These are phyloP conservation scores for Pythium oligandrum DNA, from an alignment of 352 stramenopile species.

Conservation along the genomic window DNA sequence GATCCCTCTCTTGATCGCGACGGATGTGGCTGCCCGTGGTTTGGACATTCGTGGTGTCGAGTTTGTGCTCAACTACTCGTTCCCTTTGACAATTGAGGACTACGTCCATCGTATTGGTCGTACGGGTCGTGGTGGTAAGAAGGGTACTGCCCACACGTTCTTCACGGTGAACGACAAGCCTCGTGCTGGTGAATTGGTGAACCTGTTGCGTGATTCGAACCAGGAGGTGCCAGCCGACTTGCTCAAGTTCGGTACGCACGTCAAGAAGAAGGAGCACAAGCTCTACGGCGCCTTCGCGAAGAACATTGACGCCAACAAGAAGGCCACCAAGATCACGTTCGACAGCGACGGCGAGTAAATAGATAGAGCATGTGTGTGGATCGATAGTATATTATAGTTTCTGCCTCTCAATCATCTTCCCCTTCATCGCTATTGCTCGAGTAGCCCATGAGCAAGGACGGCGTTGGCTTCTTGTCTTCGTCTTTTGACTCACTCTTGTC, in stretches of 20 bases:
- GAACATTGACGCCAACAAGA: conserved; percentile 93
- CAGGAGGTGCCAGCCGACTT: conserved; percentile 92
- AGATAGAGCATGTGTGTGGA: conserved; percentile 6
- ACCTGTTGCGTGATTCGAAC: conserved; percentile 93
- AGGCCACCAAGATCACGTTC: conserved; percentile 98
- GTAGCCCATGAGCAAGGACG: conserved; percentile 41
- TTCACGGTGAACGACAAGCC: conserved; percentile 97
- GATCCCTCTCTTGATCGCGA: conserved; percentile 94
- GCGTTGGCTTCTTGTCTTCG: neutral
- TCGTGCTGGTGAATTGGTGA: conserved; percentile 94
- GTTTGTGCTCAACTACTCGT: conserved; percentile 97
- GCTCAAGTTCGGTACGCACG: conserved; percentile 97
- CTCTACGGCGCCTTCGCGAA: conserved; percentile 97
- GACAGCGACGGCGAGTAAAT: conserved; percentile 61
- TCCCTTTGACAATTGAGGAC: conserved; percentile 97
- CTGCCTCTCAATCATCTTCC: too few relatives aligned
- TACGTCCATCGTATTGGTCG: conserved; percentile 96
- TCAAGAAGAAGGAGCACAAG: conserved; percentile 99
- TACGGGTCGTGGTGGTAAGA: conserved; percentile 93
- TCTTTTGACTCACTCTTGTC: too few relatives aligned
- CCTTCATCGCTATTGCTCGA: conserved; percentile 40
- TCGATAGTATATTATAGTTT: neutral
- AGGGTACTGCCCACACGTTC: conserved; percentile 95
- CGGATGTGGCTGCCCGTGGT: conserved; percentile 95
- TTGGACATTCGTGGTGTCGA: conserved; percentile 97